Evolutionary conservation across 176 grass and related monocot species (phyloP), one percentile per base, ranked within the genome.

Genomic region (Cenchrus purpureus): DNA sequence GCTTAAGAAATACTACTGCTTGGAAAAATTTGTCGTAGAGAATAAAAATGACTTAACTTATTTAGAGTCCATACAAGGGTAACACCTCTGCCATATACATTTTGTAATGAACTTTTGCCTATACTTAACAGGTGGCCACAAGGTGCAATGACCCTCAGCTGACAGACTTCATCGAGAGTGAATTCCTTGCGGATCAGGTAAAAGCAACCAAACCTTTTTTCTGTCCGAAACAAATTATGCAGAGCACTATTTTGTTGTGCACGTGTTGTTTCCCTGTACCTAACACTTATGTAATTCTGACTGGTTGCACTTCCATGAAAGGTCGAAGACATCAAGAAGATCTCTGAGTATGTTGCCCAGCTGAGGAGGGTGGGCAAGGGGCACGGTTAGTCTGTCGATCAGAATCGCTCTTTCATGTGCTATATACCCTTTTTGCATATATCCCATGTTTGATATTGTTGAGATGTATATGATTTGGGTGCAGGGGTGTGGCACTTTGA

Each of bases 401-500:
- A 48, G 25, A 12, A 13, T 12, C 53, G 15, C 8, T 34, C 1
- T 63, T 64, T 65, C 2, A 11, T 15, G 11, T 51, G 56, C 8
- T 64, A 40, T 12, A 50, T 34, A 34, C 34, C 9, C 6, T 43
- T 10, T 4, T 10, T 4, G 6, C 6, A 29, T 50, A 31, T 16
- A 1, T 28, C 8, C 12, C 2, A 0, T 1, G 29, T 74, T 74
- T 76, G 40, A 52, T 28, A 42, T 64, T 82, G 12, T 3, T 68
- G 71, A 53, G 13, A 15, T 5, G 14, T 4, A 29, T 8, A 43
- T 80, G 15, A 61, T 88, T 57, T 88, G 32, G 2, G 17, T 64
- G 53, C 80, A 98, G 93, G 93, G 11, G 93, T 95, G 64, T 98
- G 95, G 95, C 95, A 98, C 56, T 98, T 95, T 13, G 89, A 98